Base-by-base conservation (phyloP, 2,329 filamentous ascomycete genomes). In the Phyllosticta citriasiana region DNA sequence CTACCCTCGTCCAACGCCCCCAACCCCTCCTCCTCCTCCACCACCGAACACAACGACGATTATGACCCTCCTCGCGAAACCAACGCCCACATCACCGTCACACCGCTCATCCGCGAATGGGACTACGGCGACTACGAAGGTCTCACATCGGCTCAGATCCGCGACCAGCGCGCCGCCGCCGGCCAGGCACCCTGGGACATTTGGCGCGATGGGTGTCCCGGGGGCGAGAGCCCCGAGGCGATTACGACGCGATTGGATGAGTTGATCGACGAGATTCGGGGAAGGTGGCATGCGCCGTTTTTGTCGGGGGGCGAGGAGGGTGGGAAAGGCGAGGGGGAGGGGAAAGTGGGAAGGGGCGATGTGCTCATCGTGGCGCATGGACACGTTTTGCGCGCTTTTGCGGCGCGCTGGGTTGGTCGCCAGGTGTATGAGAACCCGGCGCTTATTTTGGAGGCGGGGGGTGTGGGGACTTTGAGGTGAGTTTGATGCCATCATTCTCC, bases 331-430 rank as follows among this genome's bases (percentile, higher is more conserved):
- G 70, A 71, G 54, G 70, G 76, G 10, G 77, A 74, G 55, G 54
- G 26, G 56, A 57, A 67, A 22, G 77, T 68, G 61, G 77, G 67
- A 47, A 83, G 77, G 26, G 77, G 83, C 16, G 89, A 93, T 72
- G 84, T 93, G 19, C 73, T 93, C 25, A 80, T 96, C 56, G 90
- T 97, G 5, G 92, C 90, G 24, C 92, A 97, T 71, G 92, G 92
- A 0, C 92, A 96, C 76, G 93, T 96, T 61, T 77, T 97, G 59
- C 81, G 92, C 16, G 89, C 90, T 0, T 91, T 97, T 72, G 91
- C 92, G 6, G 89, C 93, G 79, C 82, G 91, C 33, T 97, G 92
- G 92, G 82, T 86, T 0, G 84, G 85, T 0, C 88, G 88, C 76
- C 79, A 83, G 12, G 78, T 97, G 62, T 82, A 84, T 60, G 86